A percentile compares a stretch with the other conserved stretches of the same genome.
phyloP scores from a whole-genome alignment of 23 red algal species.

The Gracilariopsis chorda region DNA sequence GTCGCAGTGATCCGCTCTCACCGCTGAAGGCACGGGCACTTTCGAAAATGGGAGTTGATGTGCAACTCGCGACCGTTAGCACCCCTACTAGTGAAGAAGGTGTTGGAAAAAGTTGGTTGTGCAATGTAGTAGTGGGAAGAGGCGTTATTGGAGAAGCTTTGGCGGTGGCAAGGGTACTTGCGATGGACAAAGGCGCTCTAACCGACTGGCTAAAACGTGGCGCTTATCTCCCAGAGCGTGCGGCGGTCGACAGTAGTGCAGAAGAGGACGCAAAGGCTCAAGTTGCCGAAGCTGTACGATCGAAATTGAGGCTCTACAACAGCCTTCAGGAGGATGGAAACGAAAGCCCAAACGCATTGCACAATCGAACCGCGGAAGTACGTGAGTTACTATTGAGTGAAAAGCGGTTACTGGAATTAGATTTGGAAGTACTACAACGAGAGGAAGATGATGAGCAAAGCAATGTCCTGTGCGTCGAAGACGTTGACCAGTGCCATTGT shows the following conservation, averaged over 20 bases:
- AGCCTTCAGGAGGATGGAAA: background rate
- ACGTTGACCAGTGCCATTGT: background rate
- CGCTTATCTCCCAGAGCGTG: background rate
- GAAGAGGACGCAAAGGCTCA: background rate
- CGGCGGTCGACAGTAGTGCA: background rate
- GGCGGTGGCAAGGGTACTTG: constrained; percentile 5
- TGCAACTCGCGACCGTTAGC: background rate
- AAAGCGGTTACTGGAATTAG: constrained; percentile 5
- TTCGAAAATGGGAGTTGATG: constrained; percentile 7
- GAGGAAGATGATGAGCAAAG: background rate
- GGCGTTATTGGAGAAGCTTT: background rate
- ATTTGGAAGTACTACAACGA: background rate
- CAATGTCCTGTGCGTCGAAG: background rate
- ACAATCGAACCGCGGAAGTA: background rate
- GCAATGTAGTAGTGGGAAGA: background rate
- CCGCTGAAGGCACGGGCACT: background rate
- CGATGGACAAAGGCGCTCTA: constrained; percentile 20
- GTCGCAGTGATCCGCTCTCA: background rate
- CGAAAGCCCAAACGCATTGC: background rate
- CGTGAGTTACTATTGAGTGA: background rate
- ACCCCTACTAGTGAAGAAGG: background rate
- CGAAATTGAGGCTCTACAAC: background rate
- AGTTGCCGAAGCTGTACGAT: background rate
- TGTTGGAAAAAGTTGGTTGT: background rate
- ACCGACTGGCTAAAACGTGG: constrained; percentile 3